Evolutionary conservation across 495 filamentous ascomycete species (phyloP).

Genomic region (Lasiosphaeria ovina): DNA sequence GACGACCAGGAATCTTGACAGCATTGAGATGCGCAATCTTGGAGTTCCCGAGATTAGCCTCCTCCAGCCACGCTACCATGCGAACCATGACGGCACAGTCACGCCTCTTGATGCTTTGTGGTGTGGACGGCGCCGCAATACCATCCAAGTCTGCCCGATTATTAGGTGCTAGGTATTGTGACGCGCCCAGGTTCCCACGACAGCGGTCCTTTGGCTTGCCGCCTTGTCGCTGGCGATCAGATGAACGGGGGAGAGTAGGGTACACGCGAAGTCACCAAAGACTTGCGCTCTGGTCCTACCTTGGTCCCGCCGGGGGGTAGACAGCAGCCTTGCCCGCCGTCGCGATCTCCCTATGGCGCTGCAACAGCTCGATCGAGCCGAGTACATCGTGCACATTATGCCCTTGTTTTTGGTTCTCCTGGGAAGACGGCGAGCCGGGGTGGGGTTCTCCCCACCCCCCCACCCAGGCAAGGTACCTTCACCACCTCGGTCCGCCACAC

Average conservation of each 20-base stretch:
- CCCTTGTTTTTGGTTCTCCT: neutral
- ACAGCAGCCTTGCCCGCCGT: too few species aligned
- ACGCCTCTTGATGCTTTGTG: slow-evolving; percentile 17
- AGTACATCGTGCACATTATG: too few species aligned
- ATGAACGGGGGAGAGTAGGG: slow-evolving; percentile 7
- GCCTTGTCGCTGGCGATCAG: slow-evolving; percentile 13
- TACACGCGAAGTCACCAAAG: slow-evolving; percentile 1
- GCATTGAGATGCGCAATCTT: slow-evolving; percentile 51
- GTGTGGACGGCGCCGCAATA: neutral
- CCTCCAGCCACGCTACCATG: slow-evolving; percentile 19
- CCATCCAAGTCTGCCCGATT: slow-evolving; percentile 21
- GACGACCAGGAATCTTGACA: slow-evolving; percentile 15
- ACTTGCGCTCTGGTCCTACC: neutral
- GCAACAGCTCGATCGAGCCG: too few species aligned
- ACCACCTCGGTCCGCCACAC: neutral
- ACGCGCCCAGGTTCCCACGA: slow-evolving; percentile 6
- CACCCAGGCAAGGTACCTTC: neutral
- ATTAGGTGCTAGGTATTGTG: neutral
- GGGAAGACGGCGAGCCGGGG: too few species aligned
- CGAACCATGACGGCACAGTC: slow-evolving; percentile 13
- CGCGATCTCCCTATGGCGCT: too few species aligned
- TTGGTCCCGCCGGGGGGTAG: too few species aligned
- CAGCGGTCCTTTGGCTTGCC: slow-evolving; percentile 1
- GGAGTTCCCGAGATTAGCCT: slow-evolving; percentile 34
- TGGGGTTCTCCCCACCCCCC: neutral